Conservation (phyloP, 768 basidiomycete species). For the Kwoniella dendrophila region DNA sequence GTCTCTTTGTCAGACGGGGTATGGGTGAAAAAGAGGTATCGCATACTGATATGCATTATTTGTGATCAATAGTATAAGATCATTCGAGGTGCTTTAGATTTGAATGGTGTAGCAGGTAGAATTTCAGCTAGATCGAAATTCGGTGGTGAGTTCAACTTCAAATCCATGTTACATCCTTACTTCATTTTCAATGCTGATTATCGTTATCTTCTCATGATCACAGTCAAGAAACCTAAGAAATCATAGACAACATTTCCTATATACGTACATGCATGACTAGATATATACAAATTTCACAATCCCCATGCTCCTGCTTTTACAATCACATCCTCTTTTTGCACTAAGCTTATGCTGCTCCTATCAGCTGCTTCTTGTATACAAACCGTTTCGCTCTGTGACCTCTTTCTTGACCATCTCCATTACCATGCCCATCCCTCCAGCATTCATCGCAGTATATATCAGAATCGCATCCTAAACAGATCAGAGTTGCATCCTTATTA, state of each 20-base stretch:
- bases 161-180: neutral
- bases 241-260: conserved; percentile 13
- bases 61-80: conserved; percentile 75
- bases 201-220: neutral
- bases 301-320: neutral
- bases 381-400: conserved; percentile 38
- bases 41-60: neutral
- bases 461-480: conserved; percentile 43
- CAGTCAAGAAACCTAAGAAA: conserved; percentile 82
- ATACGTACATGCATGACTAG: conserved; percentile 2
- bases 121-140: conserved; percentile 84
- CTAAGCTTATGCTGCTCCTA: conserved; percentile 2
- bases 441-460: conserved; percentile 45
- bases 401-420: conserved; percentile 30
- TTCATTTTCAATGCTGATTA: neutral
- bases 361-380: conserved; percentile 17
- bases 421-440: conserved; percentile 44
- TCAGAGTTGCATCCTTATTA: conserved; percentile 41
- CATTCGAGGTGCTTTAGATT: conserved; percentile 87
- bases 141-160: conserved; percentile 66
- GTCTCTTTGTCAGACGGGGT: too few relatives aligned
- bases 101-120: conserved; percentile 84
- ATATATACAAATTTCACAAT: neutral
- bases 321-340: neutral
- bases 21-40: too few relatives aligned